Evolutionary conservation across 139 green algal species (phyloP).

Genomic region (Spirogloea muscicola): DNA sequence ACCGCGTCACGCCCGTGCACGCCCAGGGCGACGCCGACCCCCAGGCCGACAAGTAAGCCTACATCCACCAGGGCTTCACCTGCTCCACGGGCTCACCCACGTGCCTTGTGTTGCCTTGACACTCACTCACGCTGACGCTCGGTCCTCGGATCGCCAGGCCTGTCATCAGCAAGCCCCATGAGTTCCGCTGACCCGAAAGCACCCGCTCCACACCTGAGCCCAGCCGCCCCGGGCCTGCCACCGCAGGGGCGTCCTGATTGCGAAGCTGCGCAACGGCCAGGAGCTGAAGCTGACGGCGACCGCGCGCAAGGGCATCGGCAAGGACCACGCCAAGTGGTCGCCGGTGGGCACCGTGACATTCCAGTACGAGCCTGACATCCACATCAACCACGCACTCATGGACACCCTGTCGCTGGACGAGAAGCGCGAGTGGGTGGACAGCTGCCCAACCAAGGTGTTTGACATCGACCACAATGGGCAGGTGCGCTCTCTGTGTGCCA

Average conservation of each 20-base stretch:
- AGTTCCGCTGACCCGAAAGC: too few relatives aligned
- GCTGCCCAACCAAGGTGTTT: constrained; percentile 73
- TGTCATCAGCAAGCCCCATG: too few relatives aligned
- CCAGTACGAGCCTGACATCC: constrained; percentile 76
- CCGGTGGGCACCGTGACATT: constrained; percentile 84
- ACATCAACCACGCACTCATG: constrained; percentile 71
- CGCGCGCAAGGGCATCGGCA: constrained; percentile 70
- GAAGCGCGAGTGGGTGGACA: constrained; percentile 68
- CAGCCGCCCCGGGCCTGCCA: too few relatives aligned
- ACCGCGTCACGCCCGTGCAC: constrained; percentile 17
- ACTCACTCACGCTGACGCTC: too few relatives aligned
- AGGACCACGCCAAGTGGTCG: constrained; percentile 98
- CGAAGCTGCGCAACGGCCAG: constrained; percentile 83
- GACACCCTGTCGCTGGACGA: constrained; percentile 69
- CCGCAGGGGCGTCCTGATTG: constrained; percentile 72
- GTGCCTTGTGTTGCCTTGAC: too few relatives aligned
- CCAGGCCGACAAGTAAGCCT: constrained; percentile 2
- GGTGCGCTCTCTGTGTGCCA: too few relatives aligned
- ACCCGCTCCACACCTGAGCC: too few relatives aligned
- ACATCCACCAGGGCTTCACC: too few relatives aligned
- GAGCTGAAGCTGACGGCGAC: constrained; percentile 74
- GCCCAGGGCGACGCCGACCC: neutral
- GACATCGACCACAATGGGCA: constrained; percentile 62
- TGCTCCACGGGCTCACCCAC: too few relatives aligned
- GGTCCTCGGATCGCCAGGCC: too few relatives aligned